phyloP scores from a whole-genome alignment of 306 rosid species.

The Gastrolobium villosum region DNA sequence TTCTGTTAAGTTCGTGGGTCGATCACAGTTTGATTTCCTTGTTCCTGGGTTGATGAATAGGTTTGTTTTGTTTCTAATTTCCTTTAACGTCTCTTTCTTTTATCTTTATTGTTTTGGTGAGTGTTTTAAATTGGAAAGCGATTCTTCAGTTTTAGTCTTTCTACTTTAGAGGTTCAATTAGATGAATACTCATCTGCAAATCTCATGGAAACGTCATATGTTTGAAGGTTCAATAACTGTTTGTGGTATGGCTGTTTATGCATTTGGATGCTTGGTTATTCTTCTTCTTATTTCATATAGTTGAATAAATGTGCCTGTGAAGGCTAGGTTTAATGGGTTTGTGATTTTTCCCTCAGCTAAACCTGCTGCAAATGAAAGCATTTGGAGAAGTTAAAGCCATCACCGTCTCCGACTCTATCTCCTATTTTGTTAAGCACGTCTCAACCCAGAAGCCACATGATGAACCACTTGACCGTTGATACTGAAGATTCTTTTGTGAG shows the following conservation, averaged over 20 bases:
- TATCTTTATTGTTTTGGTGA: not conserved
- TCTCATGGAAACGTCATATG: not conserved
- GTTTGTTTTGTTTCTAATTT: not conserved
- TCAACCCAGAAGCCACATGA: conserved; percentile 45
- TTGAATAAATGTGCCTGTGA: not conserved
- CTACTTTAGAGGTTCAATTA: not conserved
- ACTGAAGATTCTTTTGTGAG: conserved; percentile 69
- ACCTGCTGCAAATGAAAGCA: conserved; percentile 51
- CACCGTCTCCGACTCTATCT: conserved; percentile 1
- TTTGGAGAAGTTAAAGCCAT: conserved; percentile 51
- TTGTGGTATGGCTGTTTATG: too few species aligned
- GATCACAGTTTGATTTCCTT: conserved; percentile 34
- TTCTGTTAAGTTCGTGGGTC: conserved; percentile 1
- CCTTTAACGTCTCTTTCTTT: not conserved
- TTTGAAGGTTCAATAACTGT: too few species aligned
- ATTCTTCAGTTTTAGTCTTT: not conserved
- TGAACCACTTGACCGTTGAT: conserved; percentile 70
- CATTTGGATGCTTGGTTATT: not conserved
- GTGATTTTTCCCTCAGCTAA: conserved; percentile 43
- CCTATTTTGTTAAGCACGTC: conserved; percentile 33
- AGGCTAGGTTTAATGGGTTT: not conserved
- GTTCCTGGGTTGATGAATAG: not conserved
- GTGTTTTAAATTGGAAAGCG: not conserved
- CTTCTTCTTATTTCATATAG: not conserved
- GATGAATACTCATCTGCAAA: not conserved